Base-by-base conservation (phyloP, 2,329 filamentous ascomycete genomes). In the Phialemoniopsis sp. region DNA sequence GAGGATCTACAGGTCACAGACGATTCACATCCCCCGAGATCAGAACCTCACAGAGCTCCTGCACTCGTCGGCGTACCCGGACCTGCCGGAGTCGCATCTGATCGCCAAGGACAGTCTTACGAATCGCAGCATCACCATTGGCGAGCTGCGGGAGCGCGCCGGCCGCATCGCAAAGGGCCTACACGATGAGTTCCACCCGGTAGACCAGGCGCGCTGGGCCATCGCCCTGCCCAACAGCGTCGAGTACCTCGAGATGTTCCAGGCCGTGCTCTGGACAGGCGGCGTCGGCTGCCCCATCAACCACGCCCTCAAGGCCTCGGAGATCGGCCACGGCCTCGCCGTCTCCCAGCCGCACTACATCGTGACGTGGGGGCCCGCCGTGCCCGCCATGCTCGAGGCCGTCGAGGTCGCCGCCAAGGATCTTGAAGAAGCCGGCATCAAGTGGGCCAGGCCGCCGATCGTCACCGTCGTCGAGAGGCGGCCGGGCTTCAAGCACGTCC, bases 161-260 rank as follows among this genome's bases (percentile, higher is more conserved):
- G 66, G 66, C 1, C 54, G 60, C 18, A 54, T 70, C 15, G 66
- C 66, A 14, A 55, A 61, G 21, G 66, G 67, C 2, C 47, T 70
- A 13, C 45, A 54, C 13, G 46, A 54, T 15, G 51, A 47, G 5
- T 51, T 63, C 17, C 44, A 45, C 3, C 63, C 62, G 5, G 37
- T 41, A 17, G 59, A 66, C 35, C 61, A 63, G 34, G 53, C 60
- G 7, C 56, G 60, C 40, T 68, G 64, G 64, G 63, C 58, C 1
- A 51, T 70, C n/a, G 55, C 68, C 6, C 48, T 70, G 6, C 67
- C 67, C 5, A 70, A 69, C 45, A 66, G 62, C 32, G 64, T 68
- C 21, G 66, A 69, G 12, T 68, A 65, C 39, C 51, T 70, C 3
- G 67, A 70, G 40, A 44, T 62, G 5, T 59, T 64, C 15, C 66